Evolutionary conservation across 163 green algal species (phyloP).

Genomic region (Botryococcus braunii): DNA sequence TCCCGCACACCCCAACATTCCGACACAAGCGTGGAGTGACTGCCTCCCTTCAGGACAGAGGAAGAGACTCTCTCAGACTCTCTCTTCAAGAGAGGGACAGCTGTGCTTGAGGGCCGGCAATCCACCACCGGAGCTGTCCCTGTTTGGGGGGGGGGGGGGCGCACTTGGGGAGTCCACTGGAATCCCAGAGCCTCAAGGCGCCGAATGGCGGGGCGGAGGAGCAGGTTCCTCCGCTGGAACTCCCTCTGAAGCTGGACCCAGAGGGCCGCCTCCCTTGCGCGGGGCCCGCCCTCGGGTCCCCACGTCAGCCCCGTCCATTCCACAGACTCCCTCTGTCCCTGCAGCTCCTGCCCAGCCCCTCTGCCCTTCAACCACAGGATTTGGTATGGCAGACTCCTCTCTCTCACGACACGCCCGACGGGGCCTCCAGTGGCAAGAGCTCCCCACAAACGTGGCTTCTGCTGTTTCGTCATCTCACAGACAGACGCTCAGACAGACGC

Average conservation of each 20-base stretch:
- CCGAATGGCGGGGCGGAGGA: conserved; percentile 22
- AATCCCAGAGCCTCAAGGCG: conserved; percentile 42
- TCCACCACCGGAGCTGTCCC: not conserved
- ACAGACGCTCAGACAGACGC: too few species aligned
- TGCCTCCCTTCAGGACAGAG: not conserved
- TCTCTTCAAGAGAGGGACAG: not conserved
- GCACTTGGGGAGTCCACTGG: conserved; percentile 27
- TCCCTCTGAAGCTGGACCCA: conserved; percentile 51
- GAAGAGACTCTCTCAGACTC: not conserved
- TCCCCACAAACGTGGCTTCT: too few species aligned
- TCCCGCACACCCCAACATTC: not conserved
- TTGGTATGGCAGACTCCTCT: too few species aligned
- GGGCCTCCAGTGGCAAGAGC: too few species aligned
- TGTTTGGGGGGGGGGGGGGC: not conserved
- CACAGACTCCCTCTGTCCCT: conserved; percentile 10
- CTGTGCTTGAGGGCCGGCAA: not conserved
- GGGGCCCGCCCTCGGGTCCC: conserved; percentile 27
- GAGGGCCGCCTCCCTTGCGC: conserved; percentile 31
- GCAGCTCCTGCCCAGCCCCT: not conserved
- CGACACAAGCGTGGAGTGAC: not conserved
- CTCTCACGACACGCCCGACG: too few species aligned
- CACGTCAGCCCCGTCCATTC: conserved; percentile 37
- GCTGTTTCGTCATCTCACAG: too few species aligned
- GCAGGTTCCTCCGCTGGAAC: conserved; percentile 30
- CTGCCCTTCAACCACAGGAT: too few species aligned